Evolutionary conservation across 768 basidiomycete genomes (phyloP), one percentile per base, ranked within the genome.

Genomic region (Leccinellum luteum): DNA sequence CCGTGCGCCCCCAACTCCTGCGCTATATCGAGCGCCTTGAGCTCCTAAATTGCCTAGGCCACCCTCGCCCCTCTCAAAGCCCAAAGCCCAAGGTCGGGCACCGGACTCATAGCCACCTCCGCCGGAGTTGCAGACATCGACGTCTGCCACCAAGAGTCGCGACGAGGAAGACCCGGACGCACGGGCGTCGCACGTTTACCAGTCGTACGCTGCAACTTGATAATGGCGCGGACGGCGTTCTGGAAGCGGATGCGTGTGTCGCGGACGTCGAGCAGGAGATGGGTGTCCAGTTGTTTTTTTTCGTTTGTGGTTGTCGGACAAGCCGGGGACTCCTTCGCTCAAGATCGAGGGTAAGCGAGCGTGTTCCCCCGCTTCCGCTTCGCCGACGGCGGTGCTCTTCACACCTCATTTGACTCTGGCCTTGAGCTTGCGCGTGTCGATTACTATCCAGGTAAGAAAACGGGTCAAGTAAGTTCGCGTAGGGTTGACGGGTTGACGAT

Each of bases 201-300:
- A 21, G 62, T 68, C 19, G 67, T 68, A 8, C 68, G 66, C 60
- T 74, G 71, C 61, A 73, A 57, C 68, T 76, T 77, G 55, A 78
- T 77, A 49, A 80, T 77, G 6, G 74, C 69, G 21, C 77, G 75
- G 1, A 80, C 77, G 2, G 75, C 73, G 44, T 73, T 74, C n/a
- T 64, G 67, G 54, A 79, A 75, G 10, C 79, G 75, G 9, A 65
- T 56, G 6, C 69, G 69, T 0, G 71, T 65, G 31, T 66, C 52
- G 60, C 58, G 58, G 9, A 61, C 61, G 52, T 67, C 65, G 32
- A 71, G 62, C 6, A 62, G 13, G 25, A 61, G 58, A 34, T 60
- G 61, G 14, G 21, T 25, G 25, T 25, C 25, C 41, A 43, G 5
- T 19, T 43, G 41, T n/a, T 23, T 15, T 14, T 15, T 4, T 47